Evolutionary conservation across 768 basidiomycete species (phyloP).

Genomic region (Podaxis pistillaris): DNA sequence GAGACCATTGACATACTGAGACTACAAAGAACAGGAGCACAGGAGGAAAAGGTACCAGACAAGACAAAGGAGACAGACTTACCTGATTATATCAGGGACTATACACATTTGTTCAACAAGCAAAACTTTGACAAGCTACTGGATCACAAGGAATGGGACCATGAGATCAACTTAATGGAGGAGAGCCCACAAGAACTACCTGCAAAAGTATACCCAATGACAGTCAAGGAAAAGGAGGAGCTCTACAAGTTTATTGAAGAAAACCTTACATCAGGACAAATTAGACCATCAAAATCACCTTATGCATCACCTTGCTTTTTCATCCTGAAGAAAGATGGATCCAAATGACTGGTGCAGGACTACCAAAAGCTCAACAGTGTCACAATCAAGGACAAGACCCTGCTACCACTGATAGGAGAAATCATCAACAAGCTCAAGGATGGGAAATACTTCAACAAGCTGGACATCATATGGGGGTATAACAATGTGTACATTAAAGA

Average conservation of each 20-base stretch:
- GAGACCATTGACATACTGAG: neutral
- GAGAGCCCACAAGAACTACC: neutral
- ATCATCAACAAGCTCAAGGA: slow-evolving; percentile 21
- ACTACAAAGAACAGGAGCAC: neutral
- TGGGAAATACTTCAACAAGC: neutral
- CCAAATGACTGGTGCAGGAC: slow-evolving; percentile 26
- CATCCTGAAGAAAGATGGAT: slow-evolving; percentile 17
- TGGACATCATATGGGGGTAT: slow-evolving; percentile 5
- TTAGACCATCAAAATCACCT: slow-evolving; percentile 21
- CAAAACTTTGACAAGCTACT: neutral
- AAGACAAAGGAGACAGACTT: neutral
- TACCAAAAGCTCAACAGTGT: slow-evolving; percentile 30
- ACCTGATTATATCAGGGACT: neutral
- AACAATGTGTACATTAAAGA: slow-evolving; percentile 5
- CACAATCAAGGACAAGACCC: slow-evolving; percentile 30
- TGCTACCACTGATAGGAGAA: slow-evolving; percentile 27
- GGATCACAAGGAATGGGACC: neutral
- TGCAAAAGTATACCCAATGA: no score
- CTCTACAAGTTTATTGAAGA: slow-evolving; percentile 24
- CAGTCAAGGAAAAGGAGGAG: slow-evolving; percentile 26
- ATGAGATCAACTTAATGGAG: neutral
- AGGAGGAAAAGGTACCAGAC: neutral
- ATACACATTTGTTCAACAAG: neutral
- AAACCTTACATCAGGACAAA: slow-evolving; percentile 19
- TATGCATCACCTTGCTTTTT: slow-evolving; percentile 23